Evolutionary conservation across 805 yeast genomes (phyloP), one percentile per base, ranked within the genome.

Genomic region (Metschnikowia cerradonensis): DNA sequence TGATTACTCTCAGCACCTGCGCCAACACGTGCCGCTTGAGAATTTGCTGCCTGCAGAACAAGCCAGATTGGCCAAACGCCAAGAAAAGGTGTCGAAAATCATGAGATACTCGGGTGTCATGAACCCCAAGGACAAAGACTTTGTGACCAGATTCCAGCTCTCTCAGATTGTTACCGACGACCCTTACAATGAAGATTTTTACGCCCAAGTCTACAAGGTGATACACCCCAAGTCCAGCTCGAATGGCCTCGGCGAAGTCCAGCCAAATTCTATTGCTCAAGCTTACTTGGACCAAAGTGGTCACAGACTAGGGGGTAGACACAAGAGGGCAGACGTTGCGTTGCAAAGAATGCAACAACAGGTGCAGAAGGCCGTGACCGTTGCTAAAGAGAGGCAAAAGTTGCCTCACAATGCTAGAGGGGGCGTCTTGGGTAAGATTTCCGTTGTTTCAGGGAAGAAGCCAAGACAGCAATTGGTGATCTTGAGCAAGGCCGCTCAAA

Each of bases 271-370:
- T n/a, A 86, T 91, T 74, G 97, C 97, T 6, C 88, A 88, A 65
- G 94, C 96, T 11, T 91, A 91, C 63, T 73, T 90, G 64, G 94
- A 89, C 62, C 95, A 87, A 66, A 85, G 96, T 52, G 96, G 96
- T 47, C 96, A 89, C 69, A 81, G 94, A 69, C 74, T 88, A 50
- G 96, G 96, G 60, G 95, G 95, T 47, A 82, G 90, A 67, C 76
- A 83, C 55, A 86, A 84, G 70, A 77, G 92, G 66, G 92, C 91
- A 7, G 96, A 89, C 67, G 83, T 90, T 57, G 97, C 96, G 1
- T 77, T 91, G 62, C 96, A 89, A 74, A 84, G 97, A 76, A 89
- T 94, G 96, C 97, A 92, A 72, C 96, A 90, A 67, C 98, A 92
- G 73, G 96, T 92, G 48, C 95, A 90, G 64, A 89, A 88, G 62